Conservation (phyloP, 139 green algal genomes). For the Tetradesmus obliquus region DNA sequence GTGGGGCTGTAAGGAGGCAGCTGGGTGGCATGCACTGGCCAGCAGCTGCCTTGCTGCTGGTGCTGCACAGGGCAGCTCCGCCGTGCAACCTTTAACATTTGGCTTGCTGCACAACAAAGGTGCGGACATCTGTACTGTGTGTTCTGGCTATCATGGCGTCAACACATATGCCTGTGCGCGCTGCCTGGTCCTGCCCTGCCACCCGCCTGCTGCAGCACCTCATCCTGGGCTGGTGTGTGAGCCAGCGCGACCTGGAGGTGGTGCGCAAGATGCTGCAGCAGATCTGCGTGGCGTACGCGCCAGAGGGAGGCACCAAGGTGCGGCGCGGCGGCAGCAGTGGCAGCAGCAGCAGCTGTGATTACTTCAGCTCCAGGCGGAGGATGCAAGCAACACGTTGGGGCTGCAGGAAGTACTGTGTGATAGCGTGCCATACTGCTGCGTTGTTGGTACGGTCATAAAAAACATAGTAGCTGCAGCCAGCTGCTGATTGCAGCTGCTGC, state of each 20-base stretch:
- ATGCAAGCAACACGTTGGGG: too few species aligned
- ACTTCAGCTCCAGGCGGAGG: too few species aligned
- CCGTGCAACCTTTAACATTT: too few species aligned
- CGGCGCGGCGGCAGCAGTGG: background rate
- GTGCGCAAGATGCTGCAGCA: slow-evolving; percentile 69
- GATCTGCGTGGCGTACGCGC: slow-evolving; percentile 59
- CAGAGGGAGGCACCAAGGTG: slow-evolving; percentile 47
- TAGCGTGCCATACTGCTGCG: too few species aligned
- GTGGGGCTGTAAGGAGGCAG: too few species aligned
- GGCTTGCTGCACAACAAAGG: too few species aligned
- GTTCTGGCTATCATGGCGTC: too few species aligned
- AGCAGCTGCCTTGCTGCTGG: too few species aligned
- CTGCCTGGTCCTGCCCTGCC: background rate
- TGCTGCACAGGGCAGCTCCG: too few species aligned
- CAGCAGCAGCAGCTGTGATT: background rate
- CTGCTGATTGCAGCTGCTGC: background rate
- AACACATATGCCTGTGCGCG: background rate
- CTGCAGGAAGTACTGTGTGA: too few species aligned
- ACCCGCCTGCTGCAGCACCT: slow-evolving; percentile 48
- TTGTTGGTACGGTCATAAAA: background rate
- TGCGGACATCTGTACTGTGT: too few species aligned
- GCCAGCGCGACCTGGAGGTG: slow-evolving; percentile 63
- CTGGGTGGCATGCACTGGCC: too few species aligned
- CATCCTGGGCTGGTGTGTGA: slow-evolving; percentile 61
- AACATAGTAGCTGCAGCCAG: background rate